These are phyloP conservation scores for Paulownia fortunei DNA, from an alignment of 257 asterid species.

Conservation along the genomic window DNA sequence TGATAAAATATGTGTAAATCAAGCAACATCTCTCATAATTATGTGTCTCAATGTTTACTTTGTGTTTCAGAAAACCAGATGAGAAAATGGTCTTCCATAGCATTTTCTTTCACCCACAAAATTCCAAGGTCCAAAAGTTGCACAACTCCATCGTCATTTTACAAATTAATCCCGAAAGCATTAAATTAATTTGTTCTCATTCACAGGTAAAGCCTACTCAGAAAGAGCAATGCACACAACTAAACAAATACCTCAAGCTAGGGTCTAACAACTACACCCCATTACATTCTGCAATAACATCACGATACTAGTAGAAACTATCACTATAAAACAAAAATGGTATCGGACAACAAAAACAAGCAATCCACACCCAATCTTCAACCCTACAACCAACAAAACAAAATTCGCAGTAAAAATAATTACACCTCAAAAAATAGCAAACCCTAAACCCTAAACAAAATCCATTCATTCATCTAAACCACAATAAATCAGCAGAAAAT, in stretches of 20 bases:
- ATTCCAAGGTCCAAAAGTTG: not conserved
- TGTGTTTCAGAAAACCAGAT: conserved; percentile 9
- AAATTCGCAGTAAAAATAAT: not conserved
- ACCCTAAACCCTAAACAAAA: conserved; percentile 33
- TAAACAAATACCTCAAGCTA: conserved; percentile 13
- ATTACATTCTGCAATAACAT: not conserved
- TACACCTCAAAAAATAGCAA: conserved; percentile 17
- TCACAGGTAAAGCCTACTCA: not conserved
- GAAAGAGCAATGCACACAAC: conserved; percentile 6
- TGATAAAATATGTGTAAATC: not conserved
- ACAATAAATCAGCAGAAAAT: conserved; percentile 15
- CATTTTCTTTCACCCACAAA: not conserved
- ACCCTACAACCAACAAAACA: not conserved
- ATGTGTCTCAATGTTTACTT: not conserved
- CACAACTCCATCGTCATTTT: not conserved
- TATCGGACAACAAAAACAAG: not conserved
- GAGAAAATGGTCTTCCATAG: not conserved
- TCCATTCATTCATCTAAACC: not conserved
- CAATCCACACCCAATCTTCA: conserved; percentile 16
- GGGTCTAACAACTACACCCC: not conserved
- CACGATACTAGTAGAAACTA: not conserved
- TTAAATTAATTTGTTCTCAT: not conserved
- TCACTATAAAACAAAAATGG: not conserved
- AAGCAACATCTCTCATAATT: not conserved
- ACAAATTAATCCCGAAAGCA: not conserved